Evolutionary conservation across 768 basidiomycete species (phyloP).

Genomic region (Hypholoma sublateritium): DNA sequence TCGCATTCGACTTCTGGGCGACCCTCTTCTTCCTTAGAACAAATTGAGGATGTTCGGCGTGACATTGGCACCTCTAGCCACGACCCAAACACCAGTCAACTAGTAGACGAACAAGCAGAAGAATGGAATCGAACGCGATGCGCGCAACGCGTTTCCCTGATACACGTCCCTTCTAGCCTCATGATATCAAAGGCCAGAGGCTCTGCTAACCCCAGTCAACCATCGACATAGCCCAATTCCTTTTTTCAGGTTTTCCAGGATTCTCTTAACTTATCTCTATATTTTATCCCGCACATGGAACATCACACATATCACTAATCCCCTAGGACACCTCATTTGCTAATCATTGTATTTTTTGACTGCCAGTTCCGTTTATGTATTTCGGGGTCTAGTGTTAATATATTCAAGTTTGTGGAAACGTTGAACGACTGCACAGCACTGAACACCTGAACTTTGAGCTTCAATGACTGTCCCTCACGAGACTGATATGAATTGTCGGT

Average conservation of each 20-base stretch:
- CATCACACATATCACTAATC: constrained; percentile 8
- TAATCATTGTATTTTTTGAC: constrained; percentile 4
- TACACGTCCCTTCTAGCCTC: constrained; percentile 63
- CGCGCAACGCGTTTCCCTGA: constrained; percentile 82
- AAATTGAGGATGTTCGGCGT: neutral
- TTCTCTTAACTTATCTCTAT: constrained; percentile 21
- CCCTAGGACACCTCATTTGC: constrained; percentile 3
- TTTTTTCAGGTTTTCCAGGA: neutral
- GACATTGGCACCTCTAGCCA: neutral
- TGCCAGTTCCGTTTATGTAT: constrained; percentile 1
- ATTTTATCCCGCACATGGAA: constrained; percentile 13
- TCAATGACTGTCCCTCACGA: too few species aligned
- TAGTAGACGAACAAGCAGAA: constrained; percentile 72
- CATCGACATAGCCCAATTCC: neutral
- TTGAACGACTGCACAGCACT: neutral
- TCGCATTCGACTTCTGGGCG: constrained; percentile 13
- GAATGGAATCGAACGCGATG: constrained; percentile 86
- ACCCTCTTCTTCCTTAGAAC: constrained; percentile 1
- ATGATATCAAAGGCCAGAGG: constrained; percentile 28
- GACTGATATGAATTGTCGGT: too few species aligned
- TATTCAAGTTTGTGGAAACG: neutral
- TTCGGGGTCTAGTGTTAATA: neutral
- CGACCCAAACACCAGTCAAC: neutral
- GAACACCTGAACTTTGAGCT: too few species aligned
- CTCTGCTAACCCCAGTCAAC: constrained; percentile 11